These are phyloP conservation scores for Gracilariopsis chorda DNA, from an alignment of 23 red algal genomes.

Conservation along the genomic window DNA sequence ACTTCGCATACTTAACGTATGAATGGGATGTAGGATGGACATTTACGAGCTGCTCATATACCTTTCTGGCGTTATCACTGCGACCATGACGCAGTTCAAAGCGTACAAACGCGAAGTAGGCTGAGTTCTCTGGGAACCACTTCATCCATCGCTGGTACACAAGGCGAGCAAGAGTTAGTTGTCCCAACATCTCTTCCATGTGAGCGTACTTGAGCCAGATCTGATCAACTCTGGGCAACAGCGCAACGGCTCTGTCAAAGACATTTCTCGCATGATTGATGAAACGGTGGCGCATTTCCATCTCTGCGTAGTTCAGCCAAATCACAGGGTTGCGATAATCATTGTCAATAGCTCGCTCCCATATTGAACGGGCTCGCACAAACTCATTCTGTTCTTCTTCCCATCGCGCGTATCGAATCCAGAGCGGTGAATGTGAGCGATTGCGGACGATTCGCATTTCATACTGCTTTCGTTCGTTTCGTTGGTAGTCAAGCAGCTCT, in stretches of 20 bases:
- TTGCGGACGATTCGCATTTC: constrained; percentile 78
- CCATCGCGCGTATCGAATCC: constrained; percentile 88
- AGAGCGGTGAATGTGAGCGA: constrained; percentile 58
- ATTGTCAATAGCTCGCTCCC: constrained; percentile 82
- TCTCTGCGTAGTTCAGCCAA: constrained; percentile 89
- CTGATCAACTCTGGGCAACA: constrained; percentile 71
- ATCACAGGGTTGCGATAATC: constrained; percentile 67
- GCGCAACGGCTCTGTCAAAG: constrained; percentile 73
- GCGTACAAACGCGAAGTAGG: constrained; percentile 69
- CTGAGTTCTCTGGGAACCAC: constrained; percentile 72
- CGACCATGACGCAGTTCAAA: constrained; percentile 81
- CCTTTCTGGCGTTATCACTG: constrained; percentile 40
- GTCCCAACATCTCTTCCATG: constrained; percentile 84
- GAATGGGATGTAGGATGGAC: constrained; percentile 50
- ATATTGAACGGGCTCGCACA: constrained; percentile 75
- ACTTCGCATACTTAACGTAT: constrained; percentile 67
- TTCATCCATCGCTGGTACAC: constrained; percentile 87
- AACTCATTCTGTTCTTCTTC: constrained; percentile 82
- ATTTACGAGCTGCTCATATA: constrained; percentile 68
- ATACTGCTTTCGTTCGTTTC: constrained; percentile 73
- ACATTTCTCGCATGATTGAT: constrained; percentile 87
- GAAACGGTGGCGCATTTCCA: constrained; percentile 82
- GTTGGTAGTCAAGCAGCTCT: constrained; percentile 71
- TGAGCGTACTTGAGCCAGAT: constrained; percentile 90
- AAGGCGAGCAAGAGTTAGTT: constrained; percentile 39